These are phyloP conservation scores for Stagonosporopsis vannaccii DNA, from an alignment of 2,329 filamentous ascomycete species.

Conservation along the genomic window DNA sequence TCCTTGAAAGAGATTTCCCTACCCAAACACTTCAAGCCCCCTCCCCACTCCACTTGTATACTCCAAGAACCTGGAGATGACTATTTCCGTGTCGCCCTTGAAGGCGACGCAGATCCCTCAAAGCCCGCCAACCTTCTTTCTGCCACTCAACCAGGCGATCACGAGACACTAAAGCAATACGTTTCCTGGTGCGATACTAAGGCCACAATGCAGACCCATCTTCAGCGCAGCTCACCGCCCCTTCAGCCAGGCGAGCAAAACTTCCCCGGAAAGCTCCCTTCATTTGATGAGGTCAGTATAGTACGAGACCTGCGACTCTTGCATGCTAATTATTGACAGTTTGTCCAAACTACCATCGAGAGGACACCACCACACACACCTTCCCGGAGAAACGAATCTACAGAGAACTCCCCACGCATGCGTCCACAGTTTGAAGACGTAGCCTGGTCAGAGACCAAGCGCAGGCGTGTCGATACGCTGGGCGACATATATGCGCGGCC, in stretches of 20 bases:
- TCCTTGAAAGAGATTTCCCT: slow-evolving; percentile 2
- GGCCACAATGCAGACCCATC: slow-evolving; percentile 32
- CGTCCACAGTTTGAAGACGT: slow-evolving; percentile 41
- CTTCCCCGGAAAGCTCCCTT: slow-evolving; percentile 36
- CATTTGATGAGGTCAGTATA: slow-evolving; percentile 39
- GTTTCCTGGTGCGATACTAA: slow-evolving; percentile 7
- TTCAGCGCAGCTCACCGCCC: slow-evolving; percentile 42
- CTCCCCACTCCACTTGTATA: neutral
- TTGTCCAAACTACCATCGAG: slow-evolving; percentile 38
- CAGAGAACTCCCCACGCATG: slow-evolving; percentile 38
- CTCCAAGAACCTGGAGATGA: neutral
- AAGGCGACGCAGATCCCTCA: neutral
- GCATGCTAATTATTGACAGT: slow-evolving; percentile 26
- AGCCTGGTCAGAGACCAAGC: slow-evolving; percentile 36
- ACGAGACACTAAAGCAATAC: neutral
- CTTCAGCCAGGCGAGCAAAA: slow-evolving; percentile 43
- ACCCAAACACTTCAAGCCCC: neutral
- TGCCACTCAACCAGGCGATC: slow-evolving; percentile 1
- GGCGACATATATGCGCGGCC: slow-evolving; percentile 32
- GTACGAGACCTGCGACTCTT: too few relatives aligned
- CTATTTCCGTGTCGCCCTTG: neutral
- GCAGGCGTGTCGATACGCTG: slow-evolving; percentile 38
- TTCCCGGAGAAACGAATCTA: slow-evolving; percentile 34
- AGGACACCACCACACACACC: slow-evolving; percentile 46
- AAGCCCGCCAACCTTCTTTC: neutral